Percentiles rank a stretch among this genome's conserved stretches.
phyloP scores from a whole-genome alignment of 129 eudicot species.

The Flaveria trinervia region DNA sequence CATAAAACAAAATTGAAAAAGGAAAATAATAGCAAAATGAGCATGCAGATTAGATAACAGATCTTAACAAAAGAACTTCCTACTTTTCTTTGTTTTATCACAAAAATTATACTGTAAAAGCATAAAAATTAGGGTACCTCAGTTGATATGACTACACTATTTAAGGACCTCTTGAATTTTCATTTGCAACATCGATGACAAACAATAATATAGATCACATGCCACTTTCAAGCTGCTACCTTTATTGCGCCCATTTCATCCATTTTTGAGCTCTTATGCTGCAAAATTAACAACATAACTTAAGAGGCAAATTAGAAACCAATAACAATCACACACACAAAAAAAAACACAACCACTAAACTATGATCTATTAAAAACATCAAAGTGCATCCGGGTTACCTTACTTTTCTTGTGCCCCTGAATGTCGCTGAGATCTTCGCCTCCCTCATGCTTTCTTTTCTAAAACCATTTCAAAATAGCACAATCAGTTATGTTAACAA shows the following conservation, averaged over 20 bases:
- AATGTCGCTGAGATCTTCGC: slow-evolving; percentile 56
- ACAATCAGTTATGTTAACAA: slow-evolving; percentile 14
- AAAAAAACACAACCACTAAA: neutral
- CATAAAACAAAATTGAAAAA: no score
- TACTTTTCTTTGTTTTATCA: neutral
- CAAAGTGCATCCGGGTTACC: slow-evolving; percentile 47
- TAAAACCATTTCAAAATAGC: slow-evolving; percentile 27
- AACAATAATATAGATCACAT: slow-evolving; percentile 19
- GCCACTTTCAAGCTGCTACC: slow-evolving; percentile 71
- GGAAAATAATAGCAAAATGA: neutral
- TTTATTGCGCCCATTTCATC: slow-evolving; percentile 85
- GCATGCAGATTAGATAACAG: no score
- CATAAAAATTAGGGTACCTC: slow-evolving; percentile 39
- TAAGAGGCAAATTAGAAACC: neutral
- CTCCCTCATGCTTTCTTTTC: slow-evolving; percentile 82
- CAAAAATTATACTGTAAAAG: neutral
- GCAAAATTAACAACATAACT: slow-evolving; percentile 31
- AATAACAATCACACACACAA: neutral
- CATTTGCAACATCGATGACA: slow-evolving; percentile 49
- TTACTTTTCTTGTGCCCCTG: slow-evolving; percentile 76
- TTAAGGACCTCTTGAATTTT: slow-evolving; percentile 45
- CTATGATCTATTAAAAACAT: slow-evolving; percentile 11
- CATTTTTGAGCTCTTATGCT: slow-evolving; percentile 94
- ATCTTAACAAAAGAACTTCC: neutral
- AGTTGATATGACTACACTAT: slow-evolving; percentile 36